Base-by-base conservation (phyloP, 345 rosid species). In the Euclidium syriacum region DNA sequence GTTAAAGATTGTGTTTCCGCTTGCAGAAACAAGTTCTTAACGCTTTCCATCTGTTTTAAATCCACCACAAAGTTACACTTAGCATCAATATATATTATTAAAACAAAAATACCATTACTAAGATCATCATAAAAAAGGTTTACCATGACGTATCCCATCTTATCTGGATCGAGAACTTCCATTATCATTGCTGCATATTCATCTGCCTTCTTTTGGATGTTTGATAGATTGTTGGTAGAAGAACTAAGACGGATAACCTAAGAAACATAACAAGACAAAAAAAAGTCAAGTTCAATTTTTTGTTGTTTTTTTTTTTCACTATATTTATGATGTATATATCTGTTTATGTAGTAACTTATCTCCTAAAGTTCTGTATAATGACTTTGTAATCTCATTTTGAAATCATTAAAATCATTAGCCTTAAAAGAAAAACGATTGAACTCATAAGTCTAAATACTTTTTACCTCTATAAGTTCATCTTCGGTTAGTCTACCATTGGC, bases 171-270 rank as follows among this genome's bases (percentile, higher is more conserved):
- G 56, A 87, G 71, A 58, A 79, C 90, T 62, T 87, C 95, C 90
- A 87, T 81, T 60, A 87, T 84, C 75, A 84, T 75, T 12, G 87
- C 80, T 23, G 95, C 85, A 73, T 87, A 87, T 63, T 87, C 95
- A 66, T 76, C 79, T 43, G 90, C 81, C 72, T 77, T 85, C 25
- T 76, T 67, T 68, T 87, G 83, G 29, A 87, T 80, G 26, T 61
- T 79, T 22, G 85, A 72, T 16, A 87, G 69, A 26, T 73, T 83
- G 63, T 87, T 87, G 27, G 87, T 83, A 43, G 85, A 70, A 14
- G 87, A 86, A 67, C 90, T 87, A 3, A 84, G 79, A 5, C 67
- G 75, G 39, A 87, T 84, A 51, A 84, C 80, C 95, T 87, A 73
- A 11, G 3, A 10, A 55, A 29, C 46, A 64, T 9, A 38, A 55